Percentiles rank a stretch among this genome's conserved stretches.
These are phyloP conservation scores for Platanus orientalis DNA, from an alignment of 164 flowering plant species.

Conservation along the genomic window DNA sequence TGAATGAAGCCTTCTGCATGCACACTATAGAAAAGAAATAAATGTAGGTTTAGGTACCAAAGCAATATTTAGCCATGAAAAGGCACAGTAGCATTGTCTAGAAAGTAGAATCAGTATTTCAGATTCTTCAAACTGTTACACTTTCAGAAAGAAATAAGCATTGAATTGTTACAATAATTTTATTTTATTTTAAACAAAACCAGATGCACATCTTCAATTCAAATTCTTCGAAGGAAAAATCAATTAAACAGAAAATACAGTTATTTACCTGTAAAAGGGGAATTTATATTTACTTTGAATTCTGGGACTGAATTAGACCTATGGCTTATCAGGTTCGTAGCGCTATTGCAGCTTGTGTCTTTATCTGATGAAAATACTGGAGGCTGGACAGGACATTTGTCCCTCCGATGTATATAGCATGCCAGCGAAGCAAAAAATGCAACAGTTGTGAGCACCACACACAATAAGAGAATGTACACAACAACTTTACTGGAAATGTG, in stretches of 20 bases:
- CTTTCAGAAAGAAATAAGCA: not conserved
- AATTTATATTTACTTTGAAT: slow-evolving; percentile 23
- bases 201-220: not conserved
- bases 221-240: not conserved
- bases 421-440: slow-evolving; percentile 54
- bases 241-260: not conserved
- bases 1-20: slow-evolving; percentile 39
- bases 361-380: slow-evolving; percentile 54
- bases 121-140: not conserved
- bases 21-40: slow-evolving; percentile 50
- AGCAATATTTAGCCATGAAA: not conserved
- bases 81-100: too few relatives aligned
- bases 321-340: slow-evolving; percentile 58
- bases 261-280: slow-evolving; percentile 49
- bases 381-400: slow-evolving; percentile 36
- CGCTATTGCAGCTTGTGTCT: slow-evolving; percentile 70
- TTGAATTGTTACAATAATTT: not conserved
- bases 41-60: not conserved
- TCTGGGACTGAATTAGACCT: slow-evolving; percentile 37
- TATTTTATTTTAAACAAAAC: not conserved
- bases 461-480: slow-evolving; percentile 52
- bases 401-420: slow-evolving; percentile 54
- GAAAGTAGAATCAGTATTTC: not conserved
- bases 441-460: slow-evolving; percentile 51
- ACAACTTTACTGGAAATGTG: slow-evolving; percentile 45